Evolutionary conservation across 116 monocot species (phyloP), one percentile per base, ranked within the genome.

Genomic region (Posidonia oceanica): DNA sequence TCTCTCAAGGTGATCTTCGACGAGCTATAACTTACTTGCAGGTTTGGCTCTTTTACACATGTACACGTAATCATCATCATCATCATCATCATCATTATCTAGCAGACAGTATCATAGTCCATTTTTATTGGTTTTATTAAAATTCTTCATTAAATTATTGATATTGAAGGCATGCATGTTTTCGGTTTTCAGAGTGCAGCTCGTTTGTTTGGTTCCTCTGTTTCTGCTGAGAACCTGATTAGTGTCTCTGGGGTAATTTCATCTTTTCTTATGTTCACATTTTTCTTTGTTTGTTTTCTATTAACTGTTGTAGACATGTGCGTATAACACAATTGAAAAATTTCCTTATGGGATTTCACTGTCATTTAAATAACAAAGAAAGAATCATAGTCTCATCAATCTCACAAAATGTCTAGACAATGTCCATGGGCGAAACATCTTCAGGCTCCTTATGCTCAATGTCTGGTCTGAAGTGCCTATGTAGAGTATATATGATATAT

Each of bases 1-100:
- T 93, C 53, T 87, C 85, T 61, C 82, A 88, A 78, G 98, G 98
- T 69, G 98, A 98, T 84, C 98, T 98, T 82, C 93, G 98, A 29
- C 87, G 93, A 72, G 93, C 98, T 61, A 98, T 98, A 80, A 98
- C 98, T 64, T 98, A 87, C 76, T 77, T 98, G 71, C 98, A 98
- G 93, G 98, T 93, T 59, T 72, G 22, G 39, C 64, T 14, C 21
- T 58, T 52, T 18, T 68, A 48, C 48, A 29, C 29, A 29, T 29
- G 29, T 29, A 29, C 29, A 29, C 29, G 1, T 29, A 1, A 29
- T 29, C 1, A 29, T 29, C 1, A 29, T 29, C 29, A 29, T 29
- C 29, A 29, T 29, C 29, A 1, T 29, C 29, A 29, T 29, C 29
- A 1, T 29, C 29, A 29, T 29, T 1, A 29, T 29, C 29, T 0